A percentile compares a stretch with the other conserved stretches of the same genome.
Conservation (phyloP, 306 rosid genomes). For the Vigna nakashimae region DNA sequence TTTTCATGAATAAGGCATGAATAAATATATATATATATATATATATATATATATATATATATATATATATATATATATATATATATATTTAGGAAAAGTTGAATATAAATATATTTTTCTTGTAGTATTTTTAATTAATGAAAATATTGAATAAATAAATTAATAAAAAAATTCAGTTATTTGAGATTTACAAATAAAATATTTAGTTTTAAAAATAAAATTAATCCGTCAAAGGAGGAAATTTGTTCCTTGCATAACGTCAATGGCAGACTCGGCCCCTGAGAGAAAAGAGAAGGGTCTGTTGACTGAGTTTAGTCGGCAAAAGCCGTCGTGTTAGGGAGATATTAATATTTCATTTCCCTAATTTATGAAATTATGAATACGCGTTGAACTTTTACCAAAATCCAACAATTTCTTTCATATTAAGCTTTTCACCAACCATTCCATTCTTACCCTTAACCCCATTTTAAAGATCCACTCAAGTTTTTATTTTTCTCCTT, state of each 20-base stretch:
- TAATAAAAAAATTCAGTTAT: no score
- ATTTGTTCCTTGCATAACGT: background rate
- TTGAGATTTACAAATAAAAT: no score
- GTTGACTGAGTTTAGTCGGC: slow-evolving; percentile 73
- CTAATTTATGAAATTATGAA: slow-evolving; percentile 47
- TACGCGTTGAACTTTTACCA: slow-evolving; percentile 65
- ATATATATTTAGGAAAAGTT: no score
- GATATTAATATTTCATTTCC: no score
- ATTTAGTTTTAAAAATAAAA: background rate
- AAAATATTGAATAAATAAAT: no score
- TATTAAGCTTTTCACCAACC: slow-evolving; percentile 32
- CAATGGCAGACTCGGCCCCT: background rate
- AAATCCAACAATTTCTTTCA: slow-evolving; percentile 42
- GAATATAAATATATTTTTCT: no score
- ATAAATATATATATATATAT: no score
- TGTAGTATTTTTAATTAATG: no score
- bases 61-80: no score
- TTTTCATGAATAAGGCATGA: no score
- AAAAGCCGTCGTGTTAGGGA: slow-evolving; percentile 48
- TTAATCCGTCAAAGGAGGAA: background rate
- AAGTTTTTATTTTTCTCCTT: slow-evolving; percentile 20
- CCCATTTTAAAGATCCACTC: slow-evolving; percentile 30
- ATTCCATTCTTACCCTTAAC: slow-evolving; percentile 20
- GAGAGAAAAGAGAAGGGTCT: slow-evolving; percentile 42
- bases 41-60: no score